Evolutionary conservation across 2,329 filamentous ascomycete genomes (phyloP).

Genomic region (Fusarium praegraminearum): DNA sequence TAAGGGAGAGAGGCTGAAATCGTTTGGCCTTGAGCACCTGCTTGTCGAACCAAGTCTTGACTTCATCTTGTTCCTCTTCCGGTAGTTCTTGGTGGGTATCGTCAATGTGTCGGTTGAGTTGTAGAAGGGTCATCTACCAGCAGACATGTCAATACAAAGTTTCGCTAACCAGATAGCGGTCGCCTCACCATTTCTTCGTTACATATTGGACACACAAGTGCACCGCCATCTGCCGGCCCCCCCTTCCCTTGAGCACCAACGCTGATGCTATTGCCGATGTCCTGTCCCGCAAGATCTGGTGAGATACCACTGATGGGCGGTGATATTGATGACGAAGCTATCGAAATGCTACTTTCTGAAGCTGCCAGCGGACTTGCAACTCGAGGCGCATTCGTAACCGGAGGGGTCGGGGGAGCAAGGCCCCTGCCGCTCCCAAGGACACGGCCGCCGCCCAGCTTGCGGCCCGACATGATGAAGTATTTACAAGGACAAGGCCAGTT

Average conservation of each 20-base stretch:
- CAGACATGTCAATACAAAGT: not conserved
- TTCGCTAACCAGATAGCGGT: not conserved
- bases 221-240: conserved; percentile 63
- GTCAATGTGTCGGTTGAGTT: conserved; percentile 88
- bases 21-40: conserved; percentile 93
- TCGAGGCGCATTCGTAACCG: conserved; percentile 57
- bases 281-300: conserved; percentile 75
- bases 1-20: conserved; percentile 89
- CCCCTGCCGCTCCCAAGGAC: conserved; percentile 88
- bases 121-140: conserved; percentile 83
- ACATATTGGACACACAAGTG: conserved; percentile 95
- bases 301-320: conserved; percentile 69
- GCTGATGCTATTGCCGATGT: conserved; percentile 84
- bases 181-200: conserved; percentile 92
- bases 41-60: conserved; percentile 96
- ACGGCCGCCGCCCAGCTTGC: conserved; percentile 91
- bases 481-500: not conserved
- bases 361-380: conserved; percentile 64
- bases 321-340: conserved; percentile 79
- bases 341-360: conserved; percentile 80
- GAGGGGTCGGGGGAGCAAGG: conserved; percentile 72
- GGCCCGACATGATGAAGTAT: conserved; percentile 74
- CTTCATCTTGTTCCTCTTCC: conserved; percentile 89
- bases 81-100: conserved; percentile 91
- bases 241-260: conserved; percentile 67